Evolutionary conservation across 495 filamentous ascomycete genomes (phyloP).

Genomic region (Neurospora hispaniola): DNA sequence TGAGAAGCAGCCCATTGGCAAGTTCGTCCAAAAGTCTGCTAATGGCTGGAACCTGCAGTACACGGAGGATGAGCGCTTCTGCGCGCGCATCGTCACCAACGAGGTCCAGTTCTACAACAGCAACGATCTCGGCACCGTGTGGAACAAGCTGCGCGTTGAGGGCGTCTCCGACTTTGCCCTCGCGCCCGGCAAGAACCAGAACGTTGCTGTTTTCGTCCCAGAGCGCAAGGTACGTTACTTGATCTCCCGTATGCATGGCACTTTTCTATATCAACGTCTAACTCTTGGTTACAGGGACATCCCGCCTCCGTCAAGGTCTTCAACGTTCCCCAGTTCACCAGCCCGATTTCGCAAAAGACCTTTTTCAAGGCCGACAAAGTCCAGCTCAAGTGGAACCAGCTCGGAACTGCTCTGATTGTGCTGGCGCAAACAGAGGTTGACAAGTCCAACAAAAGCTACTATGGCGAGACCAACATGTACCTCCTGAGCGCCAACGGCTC

Average conservation of each 20-base stretch:
- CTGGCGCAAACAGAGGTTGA: constrained; percentile 97
- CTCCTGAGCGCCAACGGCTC: constrained; percentile 82
- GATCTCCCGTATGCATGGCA: neutral
- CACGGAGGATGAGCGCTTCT: constrained; percentile 81
- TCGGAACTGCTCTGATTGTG: constrained; percentile 84
- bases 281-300: constrained; percentile 49
- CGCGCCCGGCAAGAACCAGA: constrained; percentile 76
- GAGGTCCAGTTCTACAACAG: constrained; percentile 96
- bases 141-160: constrained; percentile 90
- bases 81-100: constrained; percentile 88
- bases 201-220: constrained; percentile 85
- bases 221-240: constrained; percentile 68
- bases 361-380: constrained; percentile 99
- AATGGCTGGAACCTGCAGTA: constrained; percentile 98
- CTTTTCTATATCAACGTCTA: constrained; percentile 2
- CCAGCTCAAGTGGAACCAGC: constrained; percentile 90
- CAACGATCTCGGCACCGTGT: constrained; percentile 70
- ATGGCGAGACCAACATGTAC: constrained; percentile 96
- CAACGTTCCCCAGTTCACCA: constrained; percentile 74
- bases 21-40: constrained; percentile 89
- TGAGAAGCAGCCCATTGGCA: constrained; percentile 66
- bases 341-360: constrained; percentile 85
- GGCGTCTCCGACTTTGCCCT: constrained; percentile 85
- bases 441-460: constrained; percentile 96
- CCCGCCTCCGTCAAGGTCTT: constrained; percentile 90